Percentiles rank a stretch among this genome's conserved stretches.
phyloP scores from a whole-genome alignment of 2,329 filamentous ascomycete species.

The Mollisia scopiformis region DNA sequence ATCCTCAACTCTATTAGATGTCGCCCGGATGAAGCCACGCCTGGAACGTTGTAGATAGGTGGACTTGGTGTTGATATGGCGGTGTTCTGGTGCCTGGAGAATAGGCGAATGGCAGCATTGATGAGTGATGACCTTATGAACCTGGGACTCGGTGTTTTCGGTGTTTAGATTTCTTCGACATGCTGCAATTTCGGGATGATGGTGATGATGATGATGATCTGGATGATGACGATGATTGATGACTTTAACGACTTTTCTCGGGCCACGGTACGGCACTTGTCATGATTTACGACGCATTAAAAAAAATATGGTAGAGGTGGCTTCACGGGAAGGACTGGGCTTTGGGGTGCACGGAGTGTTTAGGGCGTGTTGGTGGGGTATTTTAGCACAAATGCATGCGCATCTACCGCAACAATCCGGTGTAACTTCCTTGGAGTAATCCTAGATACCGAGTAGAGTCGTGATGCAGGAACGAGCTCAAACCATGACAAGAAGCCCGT shows the following conservation, averaged over 20 bases:
- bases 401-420: not conserved
- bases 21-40: not conserved
- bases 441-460: not conserved
- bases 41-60: constrained; percentile 3
- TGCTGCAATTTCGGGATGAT: not conserved
- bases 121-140: constrained; percentile 1
- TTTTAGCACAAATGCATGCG: constrained; percentile 2
- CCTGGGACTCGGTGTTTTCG: not conserved
- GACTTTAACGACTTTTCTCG: constrained; percentile 1
- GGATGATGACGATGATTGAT: constrained; percentile 1
- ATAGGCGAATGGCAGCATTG: not conserved
- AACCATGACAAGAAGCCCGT: not conserved
- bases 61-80: not conserved
- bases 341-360: too few species aligned
- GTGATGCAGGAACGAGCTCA: not conserved
- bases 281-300: not conserved
- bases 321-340: not conserved
- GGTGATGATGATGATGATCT: not conserved
- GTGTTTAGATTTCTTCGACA: not conserved
- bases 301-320: constrained; percentile 1
- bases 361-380: not conserved
- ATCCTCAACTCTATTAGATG: constrained; percentile 14
- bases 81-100: constrained; percentile 1
- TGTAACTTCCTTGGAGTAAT: not conserved
- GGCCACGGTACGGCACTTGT: not conserved